Evolutionary conservation across 176 grass and related monocot genomes (phyloP).

Genomic region (Pontederia paniculata): DNA sequence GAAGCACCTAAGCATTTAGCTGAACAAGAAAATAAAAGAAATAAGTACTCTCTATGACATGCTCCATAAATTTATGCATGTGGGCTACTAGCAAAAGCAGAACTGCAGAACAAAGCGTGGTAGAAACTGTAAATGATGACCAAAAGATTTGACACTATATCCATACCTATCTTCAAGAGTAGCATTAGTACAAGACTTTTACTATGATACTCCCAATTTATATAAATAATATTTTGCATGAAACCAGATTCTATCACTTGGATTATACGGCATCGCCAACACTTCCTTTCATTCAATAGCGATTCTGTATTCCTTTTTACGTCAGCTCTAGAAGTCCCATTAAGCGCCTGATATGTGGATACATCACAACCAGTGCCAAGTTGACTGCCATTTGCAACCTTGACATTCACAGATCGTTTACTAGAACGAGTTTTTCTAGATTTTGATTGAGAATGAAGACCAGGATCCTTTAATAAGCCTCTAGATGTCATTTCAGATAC

Average conservation of each 20-base stretch:
- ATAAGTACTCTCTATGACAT: background rate
- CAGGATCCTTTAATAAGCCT: slow-evolving; percentile 25
- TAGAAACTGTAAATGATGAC: too few relatives aligned
- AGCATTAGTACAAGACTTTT: slow-evolving; percentile 36
- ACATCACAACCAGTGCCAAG: slow-evolving; percentile 12
- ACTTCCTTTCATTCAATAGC: slow-evolving; percentile 34
- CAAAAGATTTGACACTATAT: background rate
- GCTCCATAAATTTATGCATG: background rate
- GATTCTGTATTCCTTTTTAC: slow-evolving; percentile 13
- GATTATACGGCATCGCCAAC: slow-evolving; percentile 55
- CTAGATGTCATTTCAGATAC: slow-evolving; percentile 20
- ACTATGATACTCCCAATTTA: slow-evolving; percentile 35
- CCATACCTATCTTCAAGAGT: slow-evolving; percentile 71
- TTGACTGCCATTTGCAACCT: slow-evolving; percentile 23
- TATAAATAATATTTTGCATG: slow-evolving; percentile 46
- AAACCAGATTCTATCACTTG: slow-evolving; percentile 34
- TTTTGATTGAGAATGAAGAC: slow-evolving; percentile 12
- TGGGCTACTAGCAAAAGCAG: slow-evolving; percentile 3
- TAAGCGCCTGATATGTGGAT: slow-evolving; percentile 8
- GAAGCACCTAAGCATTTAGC: slow-evolving; percentile 39
- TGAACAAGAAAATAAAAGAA: slow-evolving; percentile 23
- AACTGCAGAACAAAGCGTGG: slow-evolving; percentile 3
- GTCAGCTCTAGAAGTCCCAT: slow-evolving; percentile 3
- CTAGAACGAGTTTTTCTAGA: slow-evolving; percentile 26
- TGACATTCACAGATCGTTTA: slow-evolving; percentile 9